Percentiles rank a stretch among this genome's conserved stretches.
Conservation (phyloP, 2,329 filamentous ascomycete species). For the Saccharata proteae region DNA sequence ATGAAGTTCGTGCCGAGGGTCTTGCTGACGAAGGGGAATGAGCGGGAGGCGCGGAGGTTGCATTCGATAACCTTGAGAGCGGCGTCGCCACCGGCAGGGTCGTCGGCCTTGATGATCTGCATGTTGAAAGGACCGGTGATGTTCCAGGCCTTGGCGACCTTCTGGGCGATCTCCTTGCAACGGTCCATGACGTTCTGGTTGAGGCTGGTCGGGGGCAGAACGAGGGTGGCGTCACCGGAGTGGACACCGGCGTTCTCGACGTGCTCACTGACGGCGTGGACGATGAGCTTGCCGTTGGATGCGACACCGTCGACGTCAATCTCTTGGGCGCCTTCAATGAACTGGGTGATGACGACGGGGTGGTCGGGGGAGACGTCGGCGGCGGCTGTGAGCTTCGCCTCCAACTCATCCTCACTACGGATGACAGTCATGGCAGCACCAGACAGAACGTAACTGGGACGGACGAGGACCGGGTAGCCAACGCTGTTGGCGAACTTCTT, state of each 20-base stretch:
- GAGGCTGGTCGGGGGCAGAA: conserved; percentile 75
- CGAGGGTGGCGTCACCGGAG: conserved; percentile 90
- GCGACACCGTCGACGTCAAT: conserved; percentile 94
- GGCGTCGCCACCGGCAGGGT: conserved; percentile 61
- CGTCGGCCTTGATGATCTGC: conserved; percentile 93
- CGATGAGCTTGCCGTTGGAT: conserved; percentile 68
- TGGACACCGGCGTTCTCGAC: conserved; percentile 96
- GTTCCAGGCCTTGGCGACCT: conserved; percentile 92
- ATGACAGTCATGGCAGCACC: conserved; percentile 99
- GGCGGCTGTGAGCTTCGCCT: conserved; percentile 88
- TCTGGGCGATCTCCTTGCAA: conserved; percentile 88
- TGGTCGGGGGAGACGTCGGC: conserved; percentile 88
- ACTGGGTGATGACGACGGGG: conserved; percentile 96
- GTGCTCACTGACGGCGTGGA: conserved; percentile 92
- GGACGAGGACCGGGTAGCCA: conserved; percentile 87
- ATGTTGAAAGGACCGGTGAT: conserved; percentile 99
- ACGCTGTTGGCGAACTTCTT: conserved; percentile 75
- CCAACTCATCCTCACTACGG: conserved; percentile 71
- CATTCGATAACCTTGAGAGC: conserved; percentile 94
- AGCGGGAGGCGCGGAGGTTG: conserved; percentile 92
- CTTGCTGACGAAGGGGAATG: conserved; percentile 97
- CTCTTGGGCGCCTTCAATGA: conserved; percentile 92
- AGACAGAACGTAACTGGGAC: conserved; percentile 89
- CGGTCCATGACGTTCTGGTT: conserved; percentile 68
- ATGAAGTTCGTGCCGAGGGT: conserved; percentile 96